Conservation (phyloP, 2,329 filamentous ascomycete species). For the Daldinia sp. region DNA sequence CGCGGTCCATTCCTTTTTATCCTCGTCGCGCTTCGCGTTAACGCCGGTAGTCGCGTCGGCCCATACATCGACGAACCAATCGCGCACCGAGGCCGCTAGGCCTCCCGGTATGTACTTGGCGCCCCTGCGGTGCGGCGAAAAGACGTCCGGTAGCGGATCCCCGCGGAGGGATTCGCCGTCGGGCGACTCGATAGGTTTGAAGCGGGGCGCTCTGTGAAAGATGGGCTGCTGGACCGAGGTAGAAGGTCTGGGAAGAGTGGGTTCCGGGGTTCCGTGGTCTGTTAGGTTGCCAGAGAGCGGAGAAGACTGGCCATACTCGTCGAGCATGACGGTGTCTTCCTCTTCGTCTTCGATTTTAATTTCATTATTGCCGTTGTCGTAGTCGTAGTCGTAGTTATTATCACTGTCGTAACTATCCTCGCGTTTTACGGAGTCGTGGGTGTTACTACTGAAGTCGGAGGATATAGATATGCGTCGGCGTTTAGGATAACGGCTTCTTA, state of each 20-base stretch:
- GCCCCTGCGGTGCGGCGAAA: constrained; percentile 55
- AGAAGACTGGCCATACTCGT: constrained; percentile 36
- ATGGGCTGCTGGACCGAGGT: constrained; percentile 48
- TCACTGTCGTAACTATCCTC: not conserved
- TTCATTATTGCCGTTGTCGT: not conserved
- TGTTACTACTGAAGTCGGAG: constrained; percentile 33
- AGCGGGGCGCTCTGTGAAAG: constrained; percentile 56
- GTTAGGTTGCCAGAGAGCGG: constrained; percentile 13
- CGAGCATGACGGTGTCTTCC: constrained; percentile 41
- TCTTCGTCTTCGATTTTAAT: not conserved
- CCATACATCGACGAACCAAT: constrained; percentile 61
- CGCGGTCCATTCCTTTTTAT: constrained; percentile 40
- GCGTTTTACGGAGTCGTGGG: not conserved
- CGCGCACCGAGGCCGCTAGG: constrained; percentile 57
- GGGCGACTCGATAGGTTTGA: constrained; percentile 50
- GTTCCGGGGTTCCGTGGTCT: constrained; percentile 15
- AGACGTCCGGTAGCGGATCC: constrained; percentile 54
- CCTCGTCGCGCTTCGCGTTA: constrained; percentile 27
- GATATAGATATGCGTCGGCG: constrained; percentile 55
- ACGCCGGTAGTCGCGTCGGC: constrained; percentile 37
- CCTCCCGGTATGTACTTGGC: constrained; percentile 56
- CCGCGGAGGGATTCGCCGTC: constrained; percentile 36
- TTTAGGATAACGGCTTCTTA: constrained; percentile 48
- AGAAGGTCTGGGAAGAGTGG: constrained; percentile 10
- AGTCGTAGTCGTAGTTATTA: not conserved